Evolutionary conservation across 2,329 filamentous ascomycete genomes (phyloP).

Genomic region (Ophiostoma sp.): DNA sequence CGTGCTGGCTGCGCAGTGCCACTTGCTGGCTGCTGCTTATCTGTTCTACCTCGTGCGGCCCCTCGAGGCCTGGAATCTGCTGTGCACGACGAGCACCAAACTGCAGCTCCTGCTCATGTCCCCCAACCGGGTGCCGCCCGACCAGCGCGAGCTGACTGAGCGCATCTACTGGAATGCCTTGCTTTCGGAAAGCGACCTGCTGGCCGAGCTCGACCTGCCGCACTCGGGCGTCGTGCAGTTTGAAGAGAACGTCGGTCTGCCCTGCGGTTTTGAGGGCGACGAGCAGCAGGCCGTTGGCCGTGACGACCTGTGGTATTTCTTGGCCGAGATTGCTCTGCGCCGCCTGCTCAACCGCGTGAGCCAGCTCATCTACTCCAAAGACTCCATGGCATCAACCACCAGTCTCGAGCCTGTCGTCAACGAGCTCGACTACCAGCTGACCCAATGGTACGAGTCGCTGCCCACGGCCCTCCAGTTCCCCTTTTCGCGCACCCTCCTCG

Average conservation of each 20-base stretch:
- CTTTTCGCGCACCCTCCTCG: constrained; percentile 58
- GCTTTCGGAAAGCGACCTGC: constrained; percentile 72
- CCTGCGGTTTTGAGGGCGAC: constrained; percentile 71
- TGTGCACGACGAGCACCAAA: constrained; percentile 76
- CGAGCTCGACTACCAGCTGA: constrained; percentile 75
- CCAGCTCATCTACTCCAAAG: constrained; percentile 72
- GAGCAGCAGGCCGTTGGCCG: constrained; percentile 57
- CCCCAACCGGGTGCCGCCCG: constrained; percentile 60
- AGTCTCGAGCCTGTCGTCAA: constrained; percentile 72
- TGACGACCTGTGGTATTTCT: constrained; percentile 80
- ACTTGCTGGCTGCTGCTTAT: constrained; percentile 74
- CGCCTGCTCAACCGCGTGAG: constrained; percentile 72
- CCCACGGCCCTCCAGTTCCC: constrained; percentile 72
- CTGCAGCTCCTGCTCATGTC: constrained; percentile 72
- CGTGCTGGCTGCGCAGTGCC: constrained; percentile 72
- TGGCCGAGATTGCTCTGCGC: constrained; percentile 74
- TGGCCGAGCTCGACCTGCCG: constrained; percentile 73
- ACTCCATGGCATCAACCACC: constrained; percentile 64
- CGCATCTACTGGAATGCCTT: constrained; percentile 81
- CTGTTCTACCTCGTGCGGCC: constrained; percentile 77
- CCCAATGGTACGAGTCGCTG: constrained; percentile 78
- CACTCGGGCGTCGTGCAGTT: constrained; percentile 79
- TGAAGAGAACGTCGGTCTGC: constrained; percentile 72
- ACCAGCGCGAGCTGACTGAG: constrained; percentile 67
- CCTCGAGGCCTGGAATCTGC: constrained; percentile 74